Evolutionary conservation across 176 grass and related monocot species (phyloP).

Genomic region (Oryza nivara): DNA sequence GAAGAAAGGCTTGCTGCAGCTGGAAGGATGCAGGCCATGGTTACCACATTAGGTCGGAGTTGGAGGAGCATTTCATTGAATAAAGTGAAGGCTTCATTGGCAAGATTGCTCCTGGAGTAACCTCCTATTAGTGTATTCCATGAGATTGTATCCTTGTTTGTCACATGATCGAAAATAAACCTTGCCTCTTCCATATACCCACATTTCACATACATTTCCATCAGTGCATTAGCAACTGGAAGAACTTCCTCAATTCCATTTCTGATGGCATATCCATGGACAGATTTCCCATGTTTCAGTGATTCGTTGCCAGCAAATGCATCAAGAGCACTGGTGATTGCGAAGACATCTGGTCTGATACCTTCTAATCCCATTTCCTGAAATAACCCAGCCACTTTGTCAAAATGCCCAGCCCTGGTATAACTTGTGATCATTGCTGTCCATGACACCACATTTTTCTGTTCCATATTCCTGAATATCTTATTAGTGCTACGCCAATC

Average conservation of each 20-base stretch:
- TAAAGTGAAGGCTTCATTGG: conserved; percentile 66
- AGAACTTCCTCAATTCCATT: conserved; percentile 64
- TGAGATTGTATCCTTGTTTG: conserved; percentile 75
- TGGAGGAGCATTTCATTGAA: conserved; percentile 67
- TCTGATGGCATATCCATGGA: conserved; percentile 65
- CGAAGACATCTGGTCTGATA: conserved; percentile 58
- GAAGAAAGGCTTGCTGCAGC: conserved; percentile 75
- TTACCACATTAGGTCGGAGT: conserved; percentile 72
- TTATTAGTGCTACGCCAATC: conserved; percentile 63
- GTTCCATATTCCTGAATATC: conserved; percentile 68
- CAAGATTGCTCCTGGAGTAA: conserved; percentile 66
- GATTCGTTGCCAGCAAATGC: conserved; percentile 71
- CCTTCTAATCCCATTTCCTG: conserved; percentile 63
- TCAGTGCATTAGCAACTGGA: conserved; percentile 65
- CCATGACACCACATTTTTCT: conserved; percentile 75
- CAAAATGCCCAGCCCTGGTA: conserved; percentile 58
- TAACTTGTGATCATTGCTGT: conserved; percentile 78
- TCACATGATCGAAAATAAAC: conserved; percentile 52
- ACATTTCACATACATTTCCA: conserved; percentile 86
- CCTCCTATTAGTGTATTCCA: conserved; percentile 93
- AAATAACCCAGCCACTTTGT: conserved; percentile 62
- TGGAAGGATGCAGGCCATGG: conserved; percentile 82
- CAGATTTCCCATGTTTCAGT: conserved; percentile 55
- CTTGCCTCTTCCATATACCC: conserved; percentile 66
- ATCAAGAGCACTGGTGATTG: conserved; percentile 72